Base-by-base conservation (phyloP, 305 asterid genomes). In the Solanum hybrid region DNA sequence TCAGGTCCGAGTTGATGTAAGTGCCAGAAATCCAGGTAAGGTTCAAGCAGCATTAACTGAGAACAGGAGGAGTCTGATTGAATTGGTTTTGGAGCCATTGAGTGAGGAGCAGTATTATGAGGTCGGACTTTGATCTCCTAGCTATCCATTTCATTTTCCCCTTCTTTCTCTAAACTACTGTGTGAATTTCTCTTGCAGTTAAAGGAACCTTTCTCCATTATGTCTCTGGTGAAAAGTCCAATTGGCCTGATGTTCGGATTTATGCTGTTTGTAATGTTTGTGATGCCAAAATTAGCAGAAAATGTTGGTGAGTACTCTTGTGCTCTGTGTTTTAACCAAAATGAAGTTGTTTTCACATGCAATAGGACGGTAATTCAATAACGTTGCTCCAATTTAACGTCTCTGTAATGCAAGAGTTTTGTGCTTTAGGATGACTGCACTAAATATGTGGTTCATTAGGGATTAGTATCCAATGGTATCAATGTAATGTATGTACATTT, bases 211-310 rank as follows among this genome's bases (percentile, higher is more conserved):
- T 96, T 97, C 95, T 86, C 91, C 75, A 67, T 94, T 76, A 85
- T 95, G 95, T 95, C 98, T 73, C 64, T 97, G 11, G 89, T 97
- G 94, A 97, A 97, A 90, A 97, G 98, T 93, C 98, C 97, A 7
- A 94, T 97, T 96, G 98, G 99, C 82, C 89, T 97, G 97, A 96
- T 96, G 99, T 88, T 96, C 24, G 98, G 99, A 33, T 97, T 96
- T 90, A 95, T 96, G 99, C 95, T 90, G 89, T 87, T 97, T 90
- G 98, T 95, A 92, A 91, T 97, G 99, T 95, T 97, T 91, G 81
- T 97, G 93, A 97, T 97, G 98, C 99, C 98, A 89, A 97, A 97
- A 92, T 95, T 97, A 92, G 96, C 95, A 40, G 94, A 92, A 39
- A 92, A 92, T 77, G 89, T 91, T 67, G 99, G 99, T 95, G 93